These are phyloP conservation scores for Coriaria nepalensis DNA, from an alignment of 306 rosid genomes.

Conservation along the genomic window DNA sequence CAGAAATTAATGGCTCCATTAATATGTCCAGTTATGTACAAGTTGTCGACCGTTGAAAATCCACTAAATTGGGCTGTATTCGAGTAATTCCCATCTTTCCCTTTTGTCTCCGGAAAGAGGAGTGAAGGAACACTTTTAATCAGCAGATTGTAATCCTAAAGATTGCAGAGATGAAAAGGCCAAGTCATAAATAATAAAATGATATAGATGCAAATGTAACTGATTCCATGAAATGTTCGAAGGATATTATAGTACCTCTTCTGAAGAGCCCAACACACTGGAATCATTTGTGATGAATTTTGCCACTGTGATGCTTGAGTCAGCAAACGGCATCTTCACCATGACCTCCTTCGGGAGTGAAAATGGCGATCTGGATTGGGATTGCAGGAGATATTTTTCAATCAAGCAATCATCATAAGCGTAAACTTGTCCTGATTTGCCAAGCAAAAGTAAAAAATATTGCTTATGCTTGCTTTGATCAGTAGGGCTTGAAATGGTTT, in stretches of 20 bases:
- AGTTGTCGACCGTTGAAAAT: constrained; percentile 48
- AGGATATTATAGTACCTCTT: constrained; percentile 38
- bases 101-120: constrained; percentile 41
- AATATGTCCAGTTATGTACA: constrained; percentile 79
- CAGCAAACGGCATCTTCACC: constrained; percentile 62
- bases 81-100: constrained; percentile 35
- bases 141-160: constrained; percentile 46
- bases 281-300: constrained; percentile 45
- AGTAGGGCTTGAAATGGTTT: constrained; percentile 40
- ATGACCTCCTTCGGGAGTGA: constrained; percentile 58
- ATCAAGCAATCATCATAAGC: constrained; percentile 53
- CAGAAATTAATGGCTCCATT: constrained; percentile 69
- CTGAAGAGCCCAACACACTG: constrained; percentile 20
- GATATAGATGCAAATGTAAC: constrained; percentile 3
- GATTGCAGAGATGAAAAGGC: constrained; percentile 12
- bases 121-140: constrained; percentile 44
- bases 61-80: constrained; percentile 43
- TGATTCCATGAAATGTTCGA: background rate
- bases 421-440: constrained; percentile 60
- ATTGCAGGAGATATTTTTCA: constrained; percentile 63
- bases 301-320: constrained; percentile 56
- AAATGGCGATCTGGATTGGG: constrained; percentile 46
- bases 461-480: constrained; percentile 69
- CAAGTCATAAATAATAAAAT: constrained; percentile 7
- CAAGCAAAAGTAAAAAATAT: constrained; percentile 48